Evolutionary conservation across 1,284 basidiomycete species (phyloP), one percentile per base, ranked within the genome.

Genomic region (Microbotryomycetes sp.): DNA sequence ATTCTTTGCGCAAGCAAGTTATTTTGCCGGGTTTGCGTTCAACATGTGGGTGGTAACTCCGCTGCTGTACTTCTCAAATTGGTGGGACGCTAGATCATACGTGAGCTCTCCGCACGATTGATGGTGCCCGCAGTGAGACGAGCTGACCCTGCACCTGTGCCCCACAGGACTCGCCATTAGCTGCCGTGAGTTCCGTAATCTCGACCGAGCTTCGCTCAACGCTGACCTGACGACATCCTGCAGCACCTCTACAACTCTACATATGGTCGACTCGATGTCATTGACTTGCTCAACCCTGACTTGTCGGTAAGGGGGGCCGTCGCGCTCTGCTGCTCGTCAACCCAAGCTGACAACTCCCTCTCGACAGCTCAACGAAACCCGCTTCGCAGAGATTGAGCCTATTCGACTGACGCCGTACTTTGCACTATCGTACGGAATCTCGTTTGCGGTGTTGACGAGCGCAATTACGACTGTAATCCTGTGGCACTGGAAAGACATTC

Each of bases 1-100:
- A 2, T 72, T 65, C 56, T 72, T 69, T 49, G 71, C 71, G 7
- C 62, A 67, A 46, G 59, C 56, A n/a, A 50, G 56, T 53, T 70
- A 65, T 55, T 66, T 66, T n/a, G 50, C 53, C 9, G 64, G 67
- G 1, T 50, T 65, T 26, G 67, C 67, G 0, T 47, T 42, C 22
- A 77, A 76, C 71, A 74, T 77, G 68, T 79, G 76, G 68, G 60
- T 79, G 65, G 65, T 77, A 54, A 75, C 73, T 58, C 77, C 77
- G 0, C 46, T 77, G 22, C 63, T 77, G 4, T 78, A 78, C 59
- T 77, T 77, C 63, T 61, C 67, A 60, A 75, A 78, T 62, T 74
- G 77, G 49, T 78, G 77, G 77, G 60, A 77, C 29, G 74, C 75
- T 0, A 64, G 72, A 19, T 57, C 59, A 14, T 78, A 75, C 58